Evolutionary conservation across 148 eudicot genomes (phyloP), one percentile per base, ranked within the genome.

Genomic region (Selenicereus undatus): DNA sequence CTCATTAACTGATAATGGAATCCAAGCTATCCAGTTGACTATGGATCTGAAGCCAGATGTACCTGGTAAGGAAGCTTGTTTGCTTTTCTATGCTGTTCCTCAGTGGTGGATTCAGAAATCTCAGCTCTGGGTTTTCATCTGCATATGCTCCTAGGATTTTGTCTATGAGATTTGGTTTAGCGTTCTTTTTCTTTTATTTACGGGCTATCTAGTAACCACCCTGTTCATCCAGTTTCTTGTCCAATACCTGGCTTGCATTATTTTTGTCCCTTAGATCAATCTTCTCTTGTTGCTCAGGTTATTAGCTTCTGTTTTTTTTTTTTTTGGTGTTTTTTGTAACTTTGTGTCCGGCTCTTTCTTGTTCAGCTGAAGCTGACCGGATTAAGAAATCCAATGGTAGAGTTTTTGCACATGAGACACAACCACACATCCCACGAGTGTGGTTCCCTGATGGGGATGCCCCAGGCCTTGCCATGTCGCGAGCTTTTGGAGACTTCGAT

Each of bases 381-480:
- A 95, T 95, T 64, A 90, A 72, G 78, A 85, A 80, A 73, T 85
- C 82, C 35, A 89, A 88, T 0, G 97, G 97, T 0, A 75, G 94
- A 32, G 97, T 95, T n/a, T 78, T 90, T n/a, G 89, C 97, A 27
- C 85, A 83, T 26, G 84, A 83, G 56, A 87, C 82, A 17, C 92
- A 93, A 78, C 84, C 94, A 14, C 94, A 93, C 82, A 85, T 93
- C 32, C 83, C 85, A 45, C 78, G 97, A 80, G 95, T 95, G 58
- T 95, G 98, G 98, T 74, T 90, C 74, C 98, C 98, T 24, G 52
- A 90, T 35, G 89, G 86, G 0, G 85, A 88, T 85, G 83, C 86
- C 45, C 97, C 97, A 2, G 97, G 98, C 20, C 90, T 95, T 24
- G 98, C 97, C 78, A 95, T 93, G 95, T 89, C 98, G 35, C 90